Evolutionary conservation across 139 green algal species (phyloP).

Genomic region (Eudorina sp.): DNA sequence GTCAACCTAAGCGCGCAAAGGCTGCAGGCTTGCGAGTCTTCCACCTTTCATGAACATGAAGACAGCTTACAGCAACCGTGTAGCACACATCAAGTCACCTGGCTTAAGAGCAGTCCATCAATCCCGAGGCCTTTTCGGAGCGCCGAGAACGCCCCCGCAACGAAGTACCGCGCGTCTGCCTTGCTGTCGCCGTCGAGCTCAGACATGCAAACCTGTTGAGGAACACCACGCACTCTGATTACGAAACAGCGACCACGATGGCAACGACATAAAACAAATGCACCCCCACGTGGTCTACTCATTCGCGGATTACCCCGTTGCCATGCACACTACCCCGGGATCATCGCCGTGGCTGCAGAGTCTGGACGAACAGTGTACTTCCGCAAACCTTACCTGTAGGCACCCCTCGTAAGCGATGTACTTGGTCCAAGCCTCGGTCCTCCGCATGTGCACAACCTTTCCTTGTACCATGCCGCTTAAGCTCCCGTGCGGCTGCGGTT

Average conservation of each 20-base stretch:
- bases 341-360: too few species aligned
- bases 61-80: too few species aligned
- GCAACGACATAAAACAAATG: neutral
- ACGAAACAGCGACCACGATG: neutral
- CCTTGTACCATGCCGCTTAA: conserved; percentile 10
- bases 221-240: neutral
- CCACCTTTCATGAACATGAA: too few species aligned
- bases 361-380: too few species aligned
- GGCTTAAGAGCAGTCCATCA: conserved; percentile 33
- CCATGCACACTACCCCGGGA: too few species aligned
- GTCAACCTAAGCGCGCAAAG: too few species aligned
- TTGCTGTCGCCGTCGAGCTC: conserved; percentile 7
- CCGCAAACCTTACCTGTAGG: conserved; percentile 64
- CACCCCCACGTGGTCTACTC: too few species aligned
- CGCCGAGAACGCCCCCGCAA: neutral
- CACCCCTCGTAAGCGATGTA: conserved; percentile 70
- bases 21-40: too few species aligned
- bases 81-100: neutral
- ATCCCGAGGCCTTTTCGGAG: conserved; percentile 32
- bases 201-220: conserved; percentile 23
- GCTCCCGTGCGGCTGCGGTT: neutral
- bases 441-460: conserved; percentile 57
- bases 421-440: conserved; percentile 62
- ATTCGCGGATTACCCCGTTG: too few species aligned
- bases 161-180: conserved; percentile 10